Evolutionary conservation across 805 yeast genomes (phyloP), one percentile per base, ranked within the genome.

Genomic region (Ogataea nonfermentans): DNA sequence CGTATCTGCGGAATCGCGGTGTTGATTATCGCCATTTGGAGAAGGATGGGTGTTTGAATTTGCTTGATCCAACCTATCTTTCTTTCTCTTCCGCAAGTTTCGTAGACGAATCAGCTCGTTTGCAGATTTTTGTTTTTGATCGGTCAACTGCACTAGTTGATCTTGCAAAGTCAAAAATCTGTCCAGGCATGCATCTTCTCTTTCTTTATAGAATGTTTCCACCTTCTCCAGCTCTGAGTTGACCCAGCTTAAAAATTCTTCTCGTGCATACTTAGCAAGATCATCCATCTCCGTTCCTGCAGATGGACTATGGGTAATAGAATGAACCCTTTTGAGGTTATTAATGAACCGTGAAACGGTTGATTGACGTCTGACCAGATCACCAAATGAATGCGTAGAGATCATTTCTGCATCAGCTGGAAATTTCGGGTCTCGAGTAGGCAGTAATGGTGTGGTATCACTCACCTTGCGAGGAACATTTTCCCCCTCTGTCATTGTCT

Each of bases 221-320:
- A 86, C 81, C 57, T 79, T 83, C 4, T 37, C 47, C 17, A 81
- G 64, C 56, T 87, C 83, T 0, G 50, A 37, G 39, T 84, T 82
- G 4, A 87, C 69, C 95, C 95, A 87, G 2, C 51, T 56, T n/a
- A 71, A 47, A 47, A 87, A 88, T 37, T 73, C 74, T 4, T 57
- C 47, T 30, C 67, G 69, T 9, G 68, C 73, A n/a, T 65, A 62
- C 17, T 53, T 59, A 9, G 63, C 54, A 27, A 59, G 43, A 35
- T 61, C 61, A 9, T 61, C 65, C 32, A 61, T 24, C 29, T 61
- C 66, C 1, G 59, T 55, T 3, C 36, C 47, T 3, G 35, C 35
- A 10, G 41, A 31, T 14, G 23, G 33, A 16, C 29, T 24, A 4
- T 24, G 5, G 3, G 22, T 31, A 28, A 47, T 22, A 8, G 51